Evolutionary conservation across 208 protist genomes (phyloP).

Genomic region (Leptomonas pyrrhocoris): DNA sequence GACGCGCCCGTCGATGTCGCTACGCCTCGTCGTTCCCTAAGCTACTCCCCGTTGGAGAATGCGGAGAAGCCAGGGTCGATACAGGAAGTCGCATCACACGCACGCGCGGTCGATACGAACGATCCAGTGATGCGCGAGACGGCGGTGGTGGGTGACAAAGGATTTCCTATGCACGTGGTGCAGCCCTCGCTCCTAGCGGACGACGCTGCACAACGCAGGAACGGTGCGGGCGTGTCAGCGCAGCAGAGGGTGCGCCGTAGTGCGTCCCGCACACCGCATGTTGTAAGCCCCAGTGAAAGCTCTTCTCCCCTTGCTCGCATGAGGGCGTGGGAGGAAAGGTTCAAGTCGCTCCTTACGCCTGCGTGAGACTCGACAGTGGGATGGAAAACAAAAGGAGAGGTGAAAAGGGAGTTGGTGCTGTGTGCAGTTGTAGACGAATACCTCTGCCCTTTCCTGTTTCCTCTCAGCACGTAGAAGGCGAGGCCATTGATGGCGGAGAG

Average conservation of each 20-base stretch:
- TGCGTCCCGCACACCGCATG: background rate
- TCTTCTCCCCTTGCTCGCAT: constrained; percentile 16
- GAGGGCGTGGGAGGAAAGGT: constrained; percentile 30
- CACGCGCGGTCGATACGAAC: too few species aligned
- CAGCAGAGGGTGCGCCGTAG: background rate
- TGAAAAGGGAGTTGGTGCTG: background rate
- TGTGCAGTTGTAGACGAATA: too few species aligned
- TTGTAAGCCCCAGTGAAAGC: too few species aligned
- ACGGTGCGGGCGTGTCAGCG: background rate
- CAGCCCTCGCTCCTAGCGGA: constrained; percentile 19
- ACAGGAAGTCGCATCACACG: background rate
- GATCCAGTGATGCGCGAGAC: background rate
- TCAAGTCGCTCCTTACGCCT: constrained; percentile 22
- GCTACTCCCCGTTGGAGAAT: constrained; percentile 25
- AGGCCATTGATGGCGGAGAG: too few species aligned
- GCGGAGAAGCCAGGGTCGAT: background rate
- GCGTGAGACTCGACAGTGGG: background rate
- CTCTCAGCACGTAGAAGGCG: too few species aligned
- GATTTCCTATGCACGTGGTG: constrained; percentile 10
- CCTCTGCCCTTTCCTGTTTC: too few species aligned
- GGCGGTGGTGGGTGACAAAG: background rate
- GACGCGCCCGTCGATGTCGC: background rate
- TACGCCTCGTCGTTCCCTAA: constrained; percentile 33
- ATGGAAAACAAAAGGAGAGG: background rate
- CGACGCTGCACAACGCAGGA: background rate